Evolutionary conservation across 371 early-diverging fungal genomes (phyloP).

Genomic region (Apophysomyces ossiformis): DNA sequence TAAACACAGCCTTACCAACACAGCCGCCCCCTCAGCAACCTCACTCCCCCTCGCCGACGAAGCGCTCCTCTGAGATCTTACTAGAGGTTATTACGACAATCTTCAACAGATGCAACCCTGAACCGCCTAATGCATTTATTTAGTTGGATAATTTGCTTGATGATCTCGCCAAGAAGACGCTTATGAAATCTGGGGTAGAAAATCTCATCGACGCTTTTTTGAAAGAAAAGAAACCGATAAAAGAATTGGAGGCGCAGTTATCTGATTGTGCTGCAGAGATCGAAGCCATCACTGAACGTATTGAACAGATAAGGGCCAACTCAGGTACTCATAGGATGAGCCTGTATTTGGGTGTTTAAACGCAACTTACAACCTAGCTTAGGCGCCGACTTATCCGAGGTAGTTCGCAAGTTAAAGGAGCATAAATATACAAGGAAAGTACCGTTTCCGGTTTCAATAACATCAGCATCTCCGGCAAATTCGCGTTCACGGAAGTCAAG

Average conservation of each 20-base stretch:
- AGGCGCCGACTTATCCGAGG: slow-evolving; percentile 38
- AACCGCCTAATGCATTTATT: slow-evolving; percentile 6
- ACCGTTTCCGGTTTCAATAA: slow-evolving; percentile 29
- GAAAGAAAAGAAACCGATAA: slow-evolving; percentile 52
- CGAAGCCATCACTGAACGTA: slow-evolving; percentile 45
- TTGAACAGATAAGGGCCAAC: slow-evolving; percentile 47
- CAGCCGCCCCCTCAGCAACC: slow-evolving; percentile 23
- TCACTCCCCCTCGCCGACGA: slow-evolving; percentile 13
- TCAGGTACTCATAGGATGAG: slow-evolving; percentile 30
- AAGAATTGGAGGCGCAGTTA: slow-evolving; percentile 52
- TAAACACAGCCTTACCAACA: slow-evolving; percentile 18
- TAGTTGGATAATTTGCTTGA: slow-evolving; percentile 34
- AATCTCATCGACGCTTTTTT: slow-evolving; percentile 52
- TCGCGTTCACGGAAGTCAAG: slow-evolving; percentile 37
- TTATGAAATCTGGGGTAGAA: slow-evolving; percentile 51
- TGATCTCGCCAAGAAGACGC: slow-evolving; percentile 41
- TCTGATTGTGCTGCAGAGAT: slow-evolving; percentile 49
- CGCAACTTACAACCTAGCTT: slow-evolving; percentile 14
- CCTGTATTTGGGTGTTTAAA: slow-evolving; percentile 11
- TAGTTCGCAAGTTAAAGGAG: slow-evolving; percentile 40
- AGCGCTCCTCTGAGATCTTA: slow-evolving; percentile 20
- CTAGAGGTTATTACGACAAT: slow-evolving; percentile 21
- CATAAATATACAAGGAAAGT: slow-evolving; percentile 38
- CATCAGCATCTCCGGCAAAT: slow-evolving; percentile 34
- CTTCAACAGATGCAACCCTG: slow-evolving; percentile 9